Base-by-base conservation (phyloP, 129 eudicot species). In the Ambrosia artemisiifolia region DNA sequence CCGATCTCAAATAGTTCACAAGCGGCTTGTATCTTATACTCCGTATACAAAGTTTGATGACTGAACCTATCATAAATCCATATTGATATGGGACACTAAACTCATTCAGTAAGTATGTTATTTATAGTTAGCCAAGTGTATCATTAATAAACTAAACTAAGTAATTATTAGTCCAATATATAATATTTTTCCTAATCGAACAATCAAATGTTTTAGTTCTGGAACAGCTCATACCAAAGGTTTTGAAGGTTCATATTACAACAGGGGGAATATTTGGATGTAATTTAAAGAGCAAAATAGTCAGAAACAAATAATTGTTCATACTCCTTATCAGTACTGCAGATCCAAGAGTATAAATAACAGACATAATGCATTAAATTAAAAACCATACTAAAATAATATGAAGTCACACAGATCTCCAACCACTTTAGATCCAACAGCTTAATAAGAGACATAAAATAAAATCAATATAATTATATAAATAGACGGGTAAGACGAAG, bases 231-330 rank as follows among this genome's bases (percentile, higher is more conserved):
- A 60, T 32, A 60, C 43, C 65, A 60, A 33, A 60, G 42, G 43
- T 60, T 53, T 54, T 64, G 19, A 19, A 38, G 33, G 66, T 24
- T 16, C 43, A 44, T 71, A 71, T 24, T 40, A 57, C 40, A 66
- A 43, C 55, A 57, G 76, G 12, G 59, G 20, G 38, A 35, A 73
- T 73, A 62, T 72, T 61, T 0, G 32, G 50, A 30, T 72, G 62
- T 20, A 69, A 47, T 30, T 40, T 5, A 66, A 54, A 43, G 67
- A 24, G 48, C 59, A 43, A 24, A 54, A 16, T 67, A 40, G 74
- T 67, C 74, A 56, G 74, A 75, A 55, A 76, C 80, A 76, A 32
- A 57, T 76, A 76, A 76, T 67, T 67, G 80, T 76, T 32, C 65
- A 60, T 56, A 74, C 62, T 66, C 35, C 48, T 76, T 66, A 42